Base-by-base conservation (phyloP, 2,329 filamentous ascomycete genomes). In the Botrytis porri region DNA sequence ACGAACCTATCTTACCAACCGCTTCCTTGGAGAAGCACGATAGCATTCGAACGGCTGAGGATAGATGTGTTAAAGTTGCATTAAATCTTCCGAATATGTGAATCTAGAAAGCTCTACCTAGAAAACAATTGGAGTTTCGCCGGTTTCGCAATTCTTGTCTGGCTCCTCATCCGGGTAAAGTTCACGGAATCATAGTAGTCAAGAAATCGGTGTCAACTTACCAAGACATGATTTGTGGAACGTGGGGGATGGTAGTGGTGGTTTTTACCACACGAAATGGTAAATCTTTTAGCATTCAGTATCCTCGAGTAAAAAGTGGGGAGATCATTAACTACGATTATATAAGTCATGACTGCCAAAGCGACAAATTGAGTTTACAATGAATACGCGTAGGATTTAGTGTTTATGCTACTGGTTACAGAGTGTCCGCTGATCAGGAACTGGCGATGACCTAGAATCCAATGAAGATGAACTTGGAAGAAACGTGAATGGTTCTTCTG, bases 231-330 rank as follows among this genome's bases (percentile, higher is more conserved):
- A 66, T 57, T 65, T 57, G 48, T 57, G 51, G 65, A 57, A 69
- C 65, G 65, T 69, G 65, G 65, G 65, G 65, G 48, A 54, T n/a
- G 25, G n/a, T 69, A 18, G 37, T 39, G 54, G 48, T 67, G 64
- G 64, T 37, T 51, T 43, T 48, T 51, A 74, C 59, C 57, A 67
- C 70, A 74, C 63, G 43, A 72, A 67, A 70, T 72, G 59, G 57
- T 18, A 48, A 69, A 7, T 37, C 14, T 41, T 69, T 41, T 57
- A 25, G n/a, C 32, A 10, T 10, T n/a, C 35, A 18, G 37, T 16
- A 39, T 37, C 14, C 14, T 8, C 60, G 35, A 39, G 51, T 29
- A 57, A 35, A 32, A 65, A 57, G 65, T 69, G 65, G 65, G 12
- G 48, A 22, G 25, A 29, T 22, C 9, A 39, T 12, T 10, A 39